Conservation (phyloP, 225 moss, liverwort and hornwort species). For the Sphagnum contortum region DNA sequence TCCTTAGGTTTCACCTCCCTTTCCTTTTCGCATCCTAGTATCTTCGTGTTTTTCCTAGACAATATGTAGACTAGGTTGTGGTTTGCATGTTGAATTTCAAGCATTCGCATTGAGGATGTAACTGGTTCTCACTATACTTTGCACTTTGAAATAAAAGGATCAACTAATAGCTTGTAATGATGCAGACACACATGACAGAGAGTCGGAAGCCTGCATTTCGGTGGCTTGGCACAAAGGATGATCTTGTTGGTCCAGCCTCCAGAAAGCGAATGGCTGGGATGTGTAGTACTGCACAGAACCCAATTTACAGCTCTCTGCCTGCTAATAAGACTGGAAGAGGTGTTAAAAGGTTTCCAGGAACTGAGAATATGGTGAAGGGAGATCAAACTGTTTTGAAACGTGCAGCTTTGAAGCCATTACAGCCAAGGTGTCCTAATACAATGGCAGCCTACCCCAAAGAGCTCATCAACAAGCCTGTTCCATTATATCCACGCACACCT, state of each 20-base stretch:
- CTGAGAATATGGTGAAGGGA: constrained; percentile 11
- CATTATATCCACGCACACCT: constrained; percentile 57
- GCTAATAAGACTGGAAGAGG: constrained; percentile 25
- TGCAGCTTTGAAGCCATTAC: constrained; percentile 45
- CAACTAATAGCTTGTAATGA: not conserved
- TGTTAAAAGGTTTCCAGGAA: constrained; percentile 20
- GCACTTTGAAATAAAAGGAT: no score
- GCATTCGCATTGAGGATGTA: no score
- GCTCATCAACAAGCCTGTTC: constrained; percentile 80
- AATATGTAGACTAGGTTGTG: no score
- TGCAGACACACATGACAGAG: constrained; percentile 85
- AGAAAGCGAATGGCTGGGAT: constrained; percentile 38
- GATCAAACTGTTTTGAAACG: constrained; percentile 34
- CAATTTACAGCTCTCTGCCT: constrained; percentile 15
- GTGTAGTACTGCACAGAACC: constrained; percentile 16
- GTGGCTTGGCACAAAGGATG: constrained; percentile 80
- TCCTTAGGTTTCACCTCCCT: no score
- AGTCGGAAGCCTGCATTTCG: constrained; percentile 89
- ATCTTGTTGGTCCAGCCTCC: constrained; percentile 53
- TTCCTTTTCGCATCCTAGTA: no score
- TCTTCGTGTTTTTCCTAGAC: no score
- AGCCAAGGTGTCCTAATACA: constrained; percentile 32
- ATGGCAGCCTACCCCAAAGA: constrained; percentile 45
- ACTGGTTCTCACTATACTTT: no score
- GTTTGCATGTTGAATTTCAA: no score